Conservation (phyloP, 345 rosid genomes). For the Salix exigua region DNA sequence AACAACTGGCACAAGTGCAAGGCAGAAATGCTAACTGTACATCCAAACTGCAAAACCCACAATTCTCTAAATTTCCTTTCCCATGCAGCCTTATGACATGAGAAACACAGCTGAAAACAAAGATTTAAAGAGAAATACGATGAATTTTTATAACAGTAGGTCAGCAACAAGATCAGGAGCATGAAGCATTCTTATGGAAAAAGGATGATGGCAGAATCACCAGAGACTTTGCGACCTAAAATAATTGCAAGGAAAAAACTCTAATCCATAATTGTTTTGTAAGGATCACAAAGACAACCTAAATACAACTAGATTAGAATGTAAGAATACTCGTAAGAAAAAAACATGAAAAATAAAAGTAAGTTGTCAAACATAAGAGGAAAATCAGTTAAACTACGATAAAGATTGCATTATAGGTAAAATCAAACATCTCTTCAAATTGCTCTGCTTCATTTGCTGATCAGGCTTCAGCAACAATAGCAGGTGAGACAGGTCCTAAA, state of each 20-base stretch:
- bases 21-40: neutral
- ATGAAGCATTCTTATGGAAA: neutral
- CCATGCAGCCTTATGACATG: neutral
- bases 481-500: slow-evolving; percentile 89
- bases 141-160: neutral
- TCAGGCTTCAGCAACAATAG: slow-evolving; percentile 86
- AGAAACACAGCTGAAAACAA: neutral
- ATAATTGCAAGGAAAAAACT: neutral
- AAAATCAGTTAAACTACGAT: neutral
- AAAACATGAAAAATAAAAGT: neutral
- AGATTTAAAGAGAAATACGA: neutral
- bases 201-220: neutral
- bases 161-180: neutral
- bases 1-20: neutral
- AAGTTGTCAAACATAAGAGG: neutral
- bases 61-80: neutral
- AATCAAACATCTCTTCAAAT: slow-evolving; percentile 71
- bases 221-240: neutral
- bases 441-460: slow-evolving; percentile 92
- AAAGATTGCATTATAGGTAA: slow-evolving; percentile 2
- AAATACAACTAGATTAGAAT: neutral
- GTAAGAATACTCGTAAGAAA: neutral
- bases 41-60: neutral
- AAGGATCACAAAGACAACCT: neutral
- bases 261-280: neutral